phyloP scores from a whole-genome alignment of 805 yeast species.

The Dipodascopsis uninucleata region DNA sequence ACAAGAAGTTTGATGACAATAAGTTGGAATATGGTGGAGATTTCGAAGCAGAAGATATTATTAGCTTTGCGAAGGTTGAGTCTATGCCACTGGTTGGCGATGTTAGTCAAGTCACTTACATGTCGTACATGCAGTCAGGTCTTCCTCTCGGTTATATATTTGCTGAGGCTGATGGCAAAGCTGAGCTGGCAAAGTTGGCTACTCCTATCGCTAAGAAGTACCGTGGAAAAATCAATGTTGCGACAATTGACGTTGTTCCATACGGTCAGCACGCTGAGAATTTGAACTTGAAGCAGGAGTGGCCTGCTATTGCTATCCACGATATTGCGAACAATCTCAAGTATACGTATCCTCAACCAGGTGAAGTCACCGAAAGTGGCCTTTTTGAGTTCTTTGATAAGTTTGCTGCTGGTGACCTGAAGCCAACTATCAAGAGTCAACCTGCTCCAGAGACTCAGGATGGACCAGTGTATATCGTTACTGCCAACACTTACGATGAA shows the following conservation, averaged over 20 bases:
- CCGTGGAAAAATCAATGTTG: conserved; percentile 81
- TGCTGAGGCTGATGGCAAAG: conserved; percentile 69
- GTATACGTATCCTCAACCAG: conserved; percentile 68
- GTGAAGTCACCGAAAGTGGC: conserved; percentile 48
- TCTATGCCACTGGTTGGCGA: conserved; percentile 83
- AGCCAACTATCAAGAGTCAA: conserved; percentile 78
- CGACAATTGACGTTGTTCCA: conserved; percentile 74
- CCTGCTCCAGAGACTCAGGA: conserved; percentile 81
- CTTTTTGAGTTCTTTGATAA: conserved; percentile 61
- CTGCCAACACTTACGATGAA: conserved; percentile 76
- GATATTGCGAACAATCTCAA: conserved; percentile 64
- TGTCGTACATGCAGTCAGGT: conserved; percentile 64
- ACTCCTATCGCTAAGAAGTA: conserved; percentile 63
- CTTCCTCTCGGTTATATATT: conserved; percentile 86
- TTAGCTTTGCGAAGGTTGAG: conserved; percentile 55
- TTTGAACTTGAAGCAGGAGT: conserved; percentile 76
- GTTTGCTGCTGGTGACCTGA: conserved; percentile 59
- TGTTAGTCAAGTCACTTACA: conserved; percentile 74
- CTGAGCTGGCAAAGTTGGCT: conserved; percentile 50
- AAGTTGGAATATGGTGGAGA: conserved; percentile 33
- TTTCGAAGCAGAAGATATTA: conserved; percentile 41
- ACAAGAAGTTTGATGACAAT: conserved; percentile 37
- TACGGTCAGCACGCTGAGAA: conserved; percentile 85
- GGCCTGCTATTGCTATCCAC: conserved; percentile 90
- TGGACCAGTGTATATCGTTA: conserved; percentile 64